Base-by-base conservation (phyloP, 352 stramenopile genomes). In the Globisporangium megalacanthum region DNA sequence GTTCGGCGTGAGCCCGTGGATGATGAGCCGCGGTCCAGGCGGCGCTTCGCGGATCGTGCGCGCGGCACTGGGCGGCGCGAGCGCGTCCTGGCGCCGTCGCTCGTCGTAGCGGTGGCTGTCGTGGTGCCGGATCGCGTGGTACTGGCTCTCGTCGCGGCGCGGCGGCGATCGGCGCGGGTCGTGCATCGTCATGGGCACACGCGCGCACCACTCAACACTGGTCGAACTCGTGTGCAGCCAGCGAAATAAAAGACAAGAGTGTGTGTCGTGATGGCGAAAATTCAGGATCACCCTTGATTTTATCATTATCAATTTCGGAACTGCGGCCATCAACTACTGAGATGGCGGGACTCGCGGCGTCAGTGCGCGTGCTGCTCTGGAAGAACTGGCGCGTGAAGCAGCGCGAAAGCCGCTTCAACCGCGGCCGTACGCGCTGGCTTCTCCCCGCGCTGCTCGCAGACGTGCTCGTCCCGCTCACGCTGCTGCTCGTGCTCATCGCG, bases 361-460 rank as follows among this genome's bases (percentile, higher is more conserved):
- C 66, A 6, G 52, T 73, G 39, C 53, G 76, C 62, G 75, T 88
- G 55, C 62, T 93, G 60, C 76, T 91, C 46, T 87, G 79, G 77
- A 93, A 91, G 68, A 87, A 89, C 64, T 93, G 81, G 81, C 80
- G 80, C 67, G 56, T 83, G 15, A 91, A 91, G 69, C 83, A 90
- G 74, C 83, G 80, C 62, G 77, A 89, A 62, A 88, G 78, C 54
- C 58, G 73, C 14, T 67, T 90, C n/a, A 89, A 90, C 55, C 62
- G 70, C 56, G 33, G 50, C 0, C 72, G 77, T 41, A 48, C 60
- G 29, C 65, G 69, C 20, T 88, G 78, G 75, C 72, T 90, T 31
- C 86, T 83, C 58, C 83, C 83, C 2, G 78, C 79, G 48, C 66
- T 92, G 44, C 20, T 89, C 51, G 80, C 70, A 7, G 80, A 90